phyloP scores from a whole-genome alignment of 257 asterid species.

The Solanum dulcamara region DNA sequence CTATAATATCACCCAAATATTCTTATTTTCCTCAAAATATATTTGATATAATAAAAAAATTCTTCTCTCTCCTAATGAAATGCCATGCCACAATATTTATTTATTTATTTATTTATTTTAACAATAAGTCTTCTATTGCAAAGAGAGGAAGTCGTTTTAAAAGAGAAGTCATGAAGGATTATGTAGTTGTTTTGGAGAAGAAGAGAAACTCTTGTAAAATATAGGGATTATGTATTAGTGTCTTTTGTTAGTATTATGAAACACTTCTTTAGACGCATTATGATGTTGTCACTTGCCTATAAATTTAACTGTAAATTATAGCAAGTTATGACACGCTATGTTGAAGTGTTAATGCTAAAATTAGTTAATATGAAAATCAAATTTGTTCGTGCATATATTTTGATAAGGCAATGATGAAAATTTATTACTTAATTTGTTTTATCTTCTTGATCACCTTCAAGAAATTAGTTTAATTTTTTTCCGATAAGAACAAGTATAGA shows the following conservation, averaged over 20 bases:
- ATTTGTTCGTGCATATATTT: too few species aligned
- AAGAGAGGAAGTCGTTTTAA: background rate
- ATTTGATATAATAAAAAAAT: too few species aligned
- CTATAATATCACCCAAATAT: background rate
- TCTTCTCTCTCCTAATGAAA: background rate
- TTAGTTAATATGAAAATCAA: background rate
- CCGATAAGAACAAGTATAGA: background rate
- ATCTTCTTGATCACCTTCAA: background rate
- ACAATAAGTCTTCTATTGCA: background rate
- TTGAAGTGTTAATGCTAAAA: too few species aligned
- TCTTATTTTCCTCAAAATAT: background rate
- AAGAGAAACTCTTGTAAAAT: background rate
- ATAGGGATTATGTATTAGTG: background rate
- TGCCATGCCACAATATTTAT: background rate
- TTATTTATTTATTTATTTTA: too few species aligned
- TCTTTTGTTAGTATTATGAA: background rate
- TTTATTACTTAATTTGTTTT: too few species aligned
- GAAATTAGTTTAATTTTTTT: too few species aligned
- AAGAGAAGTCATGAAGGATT: background rate
- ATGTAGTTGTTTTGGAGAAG: background rate
- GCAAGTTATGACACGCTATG: background rate
- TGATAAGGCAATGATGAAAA: background rate
- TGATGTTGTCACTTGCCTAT: background rate
- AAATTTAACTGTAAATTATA: too few species aligned
- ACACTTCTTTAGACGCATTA: background rate